Base-by-base conservation (phyloP, 2,329 filamentous ascomycete genomes). In the Trichothecium sympodiale region DNA sequence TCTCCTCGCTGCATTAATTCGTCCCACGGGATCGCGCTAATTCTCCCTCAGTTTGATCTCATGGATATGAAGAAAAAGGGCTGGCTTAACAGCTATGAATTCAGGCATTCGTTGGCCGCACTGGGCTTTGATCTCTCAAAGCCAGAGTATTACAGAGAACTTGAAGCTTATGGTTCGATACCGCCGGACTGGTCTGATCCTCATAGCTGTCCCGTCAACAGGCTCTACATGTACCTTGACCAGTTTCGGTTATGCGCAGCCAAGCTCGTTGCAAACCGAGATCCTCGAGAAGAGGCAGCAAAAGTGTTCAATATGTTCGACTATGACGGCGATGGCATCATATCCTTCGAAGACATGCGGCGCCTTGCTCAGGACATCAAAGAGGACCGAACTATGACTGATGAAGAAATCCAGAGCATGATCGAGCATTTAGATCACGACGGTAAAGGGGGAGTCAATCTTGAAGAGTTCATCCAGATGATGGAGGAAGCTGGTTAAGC, bases 391-490 rank as follows among this genome's bases (percentile, higher is more conserved):
- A 86, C 84, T 10, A 69, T 98, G 46, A 85, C 91, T 47, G 89
- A 98, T 52, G 83, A 93, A 50, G 91, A 98, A 57, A 69, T 98
- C 42, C 71, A 77, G 47, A 87, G 87, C 44, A 98, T 98, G 91
- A 91, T 98, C 62, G 87, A 95, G 52, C 89, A 96, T 60, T 93
- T 96, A 64, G 91, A 98, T 63, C 71, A 95, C 44, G 84, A 94
- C 53, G 89, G 86, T 2, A 93, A 94, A 48, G 88, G 88, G 9
- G 87, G 74, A 37, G 77, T 83, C 7, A 76, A 74, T 43, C 65
- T 74, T 45, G 77, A 82, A 39, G 78, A 83, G 55, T 83, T 83
- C 52, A 71, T 78, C 35, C 72, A 75, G 49, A 74, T 79, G 60
- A 71, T 72, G 66, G 59, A 62, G 40, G 59, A 63, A 48, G 57